Percentiles rank a stretch among this genome's conserved stretches.
Evolutionary conservation across 139 green algal species (phyloP).

Genomic region (Choricystis sp.): DNA sequence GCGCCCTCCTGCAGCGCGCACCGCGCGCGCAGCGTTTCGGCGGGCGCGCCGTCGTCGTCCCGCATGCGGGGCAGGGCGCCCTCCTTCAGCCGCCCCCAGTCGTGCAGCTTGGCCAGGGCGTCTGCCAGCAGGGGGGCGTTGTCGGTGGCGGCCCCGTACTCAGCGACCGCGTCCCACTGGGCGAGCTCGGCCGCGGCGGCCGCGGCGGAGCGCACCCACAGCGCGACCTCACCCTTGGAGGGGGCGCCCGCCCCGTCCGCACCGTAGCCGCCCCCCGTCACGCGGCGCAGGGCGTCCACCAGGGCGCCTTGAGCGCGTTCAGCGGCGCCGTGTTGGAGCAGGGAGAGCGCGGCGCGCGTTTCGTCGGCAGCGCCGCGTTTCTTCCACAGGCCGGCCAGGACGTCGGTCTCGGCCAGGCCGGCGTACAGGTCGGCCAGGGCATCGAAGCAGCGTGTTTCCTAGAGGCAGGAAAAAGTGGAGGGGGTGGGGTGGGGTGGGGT

Average conservation of each 20-base stretch:
- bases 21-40: slow-evolving; percentile 59
- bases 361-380: slow-evolving; percentile 23
- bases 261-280: neutral
- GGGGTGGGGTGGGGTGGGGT: no score
- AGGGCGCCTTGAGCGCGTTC: slow-evolving; percentile 57
- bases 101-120: slow-evolving; percentile 54
- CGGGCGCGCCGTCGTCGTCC: slow-evolving; percentile 50
- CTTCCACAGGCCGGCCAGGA: slow-evolving; percentile 79
- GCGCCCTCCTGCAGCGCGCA: slow-evolving; percentile 50
- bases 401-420: slow-evolving; percentile 69
- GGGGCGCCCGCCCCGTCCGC: no score
- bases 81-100: slow-evolving; percentile 61
- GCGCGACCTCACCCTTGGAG: slow-evolving; percentile 45
- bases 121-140: slow-evolving; percentile 62
- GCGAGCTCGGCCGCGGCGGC: slow-evolving; percentile 40
- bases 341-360: slow-evolving; percentile 40
- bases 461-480: slow-evolving; percentile 6
- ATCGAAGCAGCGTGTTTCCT: slow-evolving; percentile 83
- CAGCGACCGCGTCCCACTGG: slow-evolving; percentile 80
- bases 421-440: slow-evolving; percentile 72
- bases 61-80: slow-evolving; percentile 28
- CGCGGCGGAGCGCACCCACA: slow-evolving; percentile 57
- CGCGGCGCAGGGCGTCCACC: slow-evolving; percentile 24
- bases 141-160: slow-evolving; percentile 57
- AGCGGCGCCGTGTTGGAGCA: slow-evolving; percentile 77